Conservation (phyloP, 768 basidiomycete species). For the Leccinum longicurvipes region DNA sequence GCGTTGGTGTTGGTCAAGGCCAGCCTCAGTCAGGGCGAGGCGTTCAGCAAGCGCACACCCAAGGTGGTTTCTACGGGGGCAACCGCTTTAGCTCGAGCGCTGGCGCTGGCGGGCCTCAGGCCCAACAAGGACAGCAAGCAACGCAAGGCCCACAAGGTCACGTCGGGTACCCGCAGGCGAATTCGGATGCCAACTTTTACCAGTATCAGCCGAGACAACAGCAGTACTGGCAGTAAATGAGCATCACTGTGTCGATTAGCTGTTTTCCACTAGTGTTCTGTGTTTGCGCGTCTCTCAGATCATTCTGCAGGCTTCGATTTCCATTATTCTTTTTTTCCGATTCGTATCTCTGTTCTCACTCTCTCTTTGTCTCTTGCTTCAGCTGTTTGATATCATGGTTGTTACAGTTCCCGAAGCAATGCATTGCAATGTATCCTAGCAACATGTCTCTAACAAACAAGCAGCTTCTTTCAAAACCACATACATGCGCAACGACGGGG, state of each 20-base stretch:
- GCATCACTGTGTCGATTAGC: not conserved
- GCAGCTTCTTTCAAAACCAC: slow-evolving; percentile 3
- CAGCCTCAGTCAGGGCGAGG: slow-evolving; percentile 41
- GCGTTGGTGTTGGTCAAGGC: slow-evolving; percentile 38
- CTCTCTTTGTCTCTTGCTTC: slow-evolving; percentile 19
- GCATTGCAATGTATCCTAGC: slow-evolving; percentile 31
- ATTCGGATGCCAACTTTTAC: slow-evolving; percentile 66
- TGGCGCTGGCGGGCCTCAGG: slow-evolving; percentile 45
- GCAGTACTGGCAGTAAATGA: slow-evolving; percentile 47
- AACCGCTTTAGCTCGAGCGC: slow-evolving; percentile 43
- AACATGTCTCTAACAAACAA: slow-evolving; percentile 20
- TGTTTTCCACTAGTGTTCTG: not conserved
- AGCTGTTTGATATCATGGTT: slow-evolving; percentile 30
- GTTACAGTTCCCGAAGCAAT: slow-evolving; percentile 24
- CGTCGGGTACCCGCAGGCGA: slow-evolving; percentile 50
- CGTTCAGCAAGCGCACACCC: slow-evolving; percentile 42
- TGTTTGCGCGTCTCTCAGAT: not conserved
- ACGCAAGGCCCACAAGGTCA: slow-evolving; percentile 37
- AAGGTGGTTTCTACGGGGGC: slow-evolving; percentile 44
- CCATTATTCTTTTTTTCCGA: slow-evolving; percentile 3
- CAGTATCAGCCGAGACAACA: slow-evolving; percentile 67
- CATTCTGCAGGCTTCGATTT: slow-evolving; percentile 6
- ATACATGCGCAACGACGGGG: not conserved
- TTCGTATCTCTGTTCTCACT: slow-evolving; percentile 6
- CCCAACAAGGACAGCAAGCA: slow-evolving; percentile 43